Evolutionary conservation across 2,329 filamentous ascomycete species (phyloP).

Genomic region (Thielaviopsis euricoi): DNA sequence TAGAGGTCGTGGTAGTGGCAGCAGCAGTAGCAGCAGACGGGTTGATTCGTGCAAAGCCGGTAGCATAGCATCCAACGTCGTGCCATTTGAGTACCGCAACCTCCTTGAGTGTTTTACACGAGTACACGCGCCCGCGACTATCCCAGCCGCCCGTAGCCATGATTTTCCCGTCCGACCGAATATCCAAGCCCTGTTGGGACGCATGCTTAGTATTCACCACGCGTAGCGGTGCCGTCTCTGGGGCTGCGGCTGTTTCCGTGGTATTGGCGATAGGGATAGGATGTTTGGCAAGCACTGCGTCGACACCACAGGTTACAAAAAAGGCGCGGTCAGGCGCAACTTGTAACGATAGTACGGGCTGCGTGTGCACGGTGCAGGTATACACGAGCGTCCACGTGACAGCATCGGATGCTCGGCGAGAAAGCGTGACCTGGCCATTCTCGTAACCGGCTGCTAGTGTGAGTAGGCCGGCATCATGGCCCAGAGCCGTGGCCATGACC

Average conservation of each 20-base stretch:
- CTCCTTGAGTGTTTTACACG: constrained; percentile 63
- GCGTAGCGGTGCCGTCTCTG: constrained; percentile 34
- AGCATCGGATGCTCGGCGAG: constrained; percentile 29
- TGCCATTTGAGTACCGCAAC: constrained; percentile 92
- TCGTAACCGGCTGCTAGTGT: constrained; percentile 68
- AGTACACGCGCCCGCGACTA: constrained; percentile 63
- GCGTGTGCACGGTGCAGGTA: constrained; percentile 49
- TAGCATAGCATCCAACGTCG: constrained; percentile 67
- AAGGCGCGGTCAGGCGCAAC: constrained; percentile 32
- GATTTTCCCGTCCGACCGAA: constrained; percentile 67
- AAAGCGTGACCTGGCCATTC: constrained; percentile 58
- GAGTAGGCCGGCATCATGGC: constrained; percentile 33
- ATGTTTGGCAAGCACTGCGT: constrained; percentile 64
- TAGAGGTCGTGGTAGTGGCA: not conserved
- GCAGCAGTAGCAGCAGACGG: not conserved
- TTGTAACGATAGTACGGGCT: constrained; percentile 66
- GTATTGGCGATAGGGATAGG: constrained; percentile 38
- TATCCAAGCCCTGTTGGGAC: constrained; percentile 65
- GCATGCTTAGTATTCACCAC: constrained; percentile 66
- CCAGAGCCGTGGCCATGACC: constrained; percentile 67
- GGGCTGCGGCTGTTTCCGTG: not conserved
- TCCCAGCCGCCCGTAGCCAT: constrained; percentile 94
- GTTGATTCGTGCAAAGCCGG: constrained; percentile 46
- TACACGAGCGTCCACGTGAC: constrained; percentile 40
- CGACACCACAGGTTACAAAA: constrained; percentile 70